These are phyloP conservation scores for Aspergillus wentii DNA, from an alignment of 495 filamentous ascomycete genomes.

Conservation along the genomic window DNA sequence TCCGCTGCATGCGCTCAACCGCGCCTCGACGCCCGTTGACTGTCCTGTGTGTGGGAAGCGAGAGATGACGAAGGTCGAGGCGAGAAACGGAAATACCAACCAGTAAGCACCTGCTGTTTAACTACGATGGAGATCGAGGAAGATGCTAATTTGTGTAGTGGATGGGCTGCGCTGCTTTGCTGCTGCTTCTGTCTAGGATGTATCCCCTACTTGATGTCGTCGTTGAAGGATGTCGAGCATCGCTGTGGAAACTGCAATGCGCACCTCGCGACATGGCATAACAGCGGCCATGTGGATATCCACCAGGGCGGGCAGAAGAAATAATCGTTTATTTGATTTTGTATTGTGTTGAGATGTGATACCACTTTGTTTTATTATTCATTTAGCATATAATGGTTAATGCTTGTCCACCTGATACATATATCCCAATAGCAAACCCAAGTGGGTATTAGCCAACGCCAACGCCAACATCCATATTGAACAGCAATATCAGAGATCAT, in stretches of 20 bases:
- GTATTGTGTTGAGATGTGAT: background rate
- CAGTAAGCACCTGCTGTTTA: conserved; percentile 33
- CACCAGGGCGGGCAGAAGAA: conserved; percentile 19
- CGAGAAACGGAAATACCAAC: conserved; percentile 41
- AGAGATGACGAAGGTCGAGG: conserved; percentile 38
- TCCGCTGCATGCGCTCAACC: conserved; percentile 27
- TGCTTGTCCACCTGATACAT: no score
- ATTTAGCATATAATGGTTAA: background rate
- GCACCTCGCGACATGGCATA: conserved; percentile 47
- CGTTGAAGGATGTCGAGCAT: conserved; percentile 49
- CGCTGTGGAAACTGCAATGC: conserved; percentile 45
- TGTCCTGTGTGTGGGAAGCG: conserved; percentile 44
- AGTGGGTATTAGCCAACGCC: no score
- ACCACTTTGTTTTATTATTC: background rate
- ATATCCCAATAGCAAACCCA: no score
- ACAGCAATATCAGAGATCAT: no score
- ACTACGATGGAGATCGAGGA: no score
- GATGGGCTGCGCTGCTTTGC: conserved; percentile 43
- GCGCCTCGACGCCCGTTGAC: conserved; percentile 39
- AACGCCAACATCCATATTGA: no score
- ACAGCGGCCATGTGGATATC: conserved; percentile 43
- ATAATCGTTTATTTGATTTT: background rate
- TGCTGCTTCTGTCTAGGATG: conserved; percentile 46
- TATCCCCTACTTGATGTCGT: conserved; percentile 46
- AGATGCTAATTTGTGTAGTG: conserved; percentile 27